Base-by-base conservation (phyloP, 179 eudicot genomes). In the Corrigiola litoralis region DNA sequence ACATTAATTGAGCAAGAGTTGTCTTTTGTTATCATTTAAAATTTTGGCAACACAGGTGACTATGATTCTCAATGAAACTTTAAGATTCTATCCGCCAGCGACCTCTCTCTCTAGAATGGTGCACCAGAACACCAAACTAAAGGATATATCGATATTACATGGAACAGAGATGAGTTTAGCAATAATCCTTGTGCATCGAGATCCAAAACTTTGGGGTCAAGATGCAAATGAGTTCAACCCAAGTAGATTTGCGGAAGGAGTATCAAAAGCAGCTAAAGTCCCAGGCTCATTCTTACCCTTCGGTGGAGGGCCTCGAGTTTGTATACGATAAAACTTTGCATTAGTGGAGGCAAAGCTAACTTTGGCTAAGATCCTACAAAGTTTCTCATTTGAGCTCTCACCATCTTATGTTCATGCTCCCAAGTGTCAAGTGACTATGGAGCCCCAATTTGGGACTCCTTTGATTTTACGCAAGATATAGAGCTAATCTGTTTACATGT, bases 171-270 rank as follows among this genome's bases (percentile, higher is more conserved):
- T 62, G 0, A 62, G n/a, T 45, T 33, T 70, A 41, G 63, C 74
- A 6, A 54, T 57, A 4, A 6, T 45, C 16, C 14, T 53, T n/a
- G 68, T 63, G 0, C 74, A 70, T 70, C 40, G 68, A 44, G 68
- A 70, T 25, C 57, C 20, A 6, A 21, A 70, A 17, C 20, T 54
- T 1, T 70, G 74, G 69, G 69, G 74, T 1, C 12, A 31, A 5
- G 68, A 70, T 46, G 74, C 63, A 7, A 33, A 63, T 20, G 63
- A 70, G 58, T 70, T 62, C 21, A 63, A 70, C 8, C 74, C 74
- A 16, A 11, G 46, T 34, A 59, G 74, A 34, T 70, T 70, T 63
- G 5, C 68, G 1, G 18, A 70, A 25, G 68, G 63, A 23, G 58
- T 70, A 1, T 42, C 61, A 32, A 68, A 16, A 3, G 73, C 73